A percentile compares a stretch with the other conserved stretches of the same genome.
phyloP scores from a whole-genome alignment of 306 rosid species.

The Lablab purpureus region DNA sequence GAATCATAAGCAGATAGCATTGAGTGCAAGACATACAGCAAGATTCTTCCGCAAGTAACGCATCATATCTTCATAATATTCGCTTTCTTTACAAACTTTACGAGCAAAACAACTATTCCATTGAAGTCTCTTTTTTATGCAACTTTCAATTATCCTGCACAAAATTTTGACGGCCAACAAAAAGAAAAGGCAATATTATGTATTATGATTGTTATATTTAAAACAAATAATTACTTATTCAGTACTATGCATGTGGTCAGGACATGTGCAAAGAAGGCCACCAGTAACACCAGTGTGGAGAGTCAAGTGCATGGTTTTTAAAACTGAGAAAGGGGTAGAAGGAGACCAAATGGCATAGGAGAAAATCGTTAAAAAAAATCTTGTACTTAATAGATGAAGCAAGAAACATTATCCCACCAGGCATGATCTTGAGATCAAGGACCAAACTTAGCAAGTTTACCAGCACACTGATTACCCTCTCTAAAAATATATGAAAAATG shows the following conservation, averaged over 20 bases:
- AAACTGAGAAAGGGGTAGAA: not conserved
- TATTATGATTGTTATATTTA: not conserved
- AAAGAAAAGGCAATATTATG: not conserved
- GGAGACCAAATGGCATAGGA: not conserved
- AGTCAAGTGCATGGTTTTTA: not conserved
- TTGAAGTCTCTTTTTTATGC: constrained; percentile 90
- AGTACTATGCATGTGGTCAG: not conserved
- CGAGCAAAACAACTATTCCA: constrained; percentile 93
- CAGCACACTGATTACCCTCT: no score
- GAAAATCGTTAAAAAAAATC: not conserved
- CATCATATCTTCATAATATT: constrained; percentile 97
- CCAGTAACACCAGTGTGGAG: not conserved
- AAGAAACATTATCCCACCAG: no score
- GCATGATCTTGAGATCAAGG: no score
- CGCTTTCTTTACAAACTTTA: constrained; percentile 89
- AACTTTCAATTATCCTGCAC: constrained; percentile 80
- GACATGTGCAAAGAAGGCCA: not conserved
- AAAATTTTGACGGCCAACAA: constrained; percentile 37
- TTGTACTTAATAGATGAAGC: not conserved
- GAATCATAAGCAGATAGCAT: constrained; percentile 40
- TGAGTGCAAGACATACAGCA: constrained; percentile 66
- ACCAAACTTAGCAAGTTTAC: no score
- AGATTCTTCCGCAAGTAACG: constrained; percentile 87
- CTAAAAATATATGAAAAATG: no score
- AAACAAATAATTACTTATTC: not conserved